These are phyloP conservation scores for Solanum appendiculatum DNA, from an alignment of 257 asterid genomes.

Conservation along the genomic window DNA sequence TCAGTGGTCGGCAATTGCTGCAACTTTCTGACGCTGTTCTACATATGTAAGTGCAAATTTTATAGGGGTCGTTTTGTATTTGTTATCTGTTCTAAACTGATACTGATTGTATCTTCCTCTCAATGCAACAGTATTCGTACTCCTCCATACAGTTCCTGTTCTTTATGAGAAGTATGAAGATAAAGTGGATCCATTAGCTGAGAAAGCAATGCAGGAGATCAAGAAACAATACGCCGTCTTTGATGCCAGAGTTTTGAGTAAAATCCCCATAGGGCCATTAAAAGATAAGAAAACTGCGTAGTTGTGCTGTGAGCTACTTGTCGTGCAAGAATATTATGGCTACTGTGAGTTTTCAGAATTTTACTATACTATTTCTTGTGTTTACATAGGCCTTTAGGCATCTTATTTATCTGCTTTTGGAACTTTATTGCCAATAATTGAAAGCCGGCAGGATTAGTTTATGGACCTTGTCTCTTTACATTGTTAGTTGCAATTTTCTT, in stretches of 20 bases:
- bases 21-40: constrained; percentile 75
- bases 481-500: too few species aligned
- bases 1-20: constrained; percentile 67
- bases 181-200: constrained; percentile 59
- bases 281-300: constrained; percentile 48
- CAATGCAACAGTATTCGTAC: constrained; percentile 38
- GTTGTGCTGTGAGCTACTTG: neutral
- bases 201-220: constrained; percentile 51
- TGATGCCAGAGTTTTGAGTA: constrained; percentile 57
- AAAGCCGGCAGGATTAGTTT: neutral
- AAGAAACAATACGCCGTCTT: constrained; percentile 60
- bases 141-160: constrained; percentile 68
- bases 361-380: neutral
- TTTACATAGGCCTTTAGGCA: neutral
- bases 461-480: neutral
- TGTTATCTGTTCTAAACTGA: neutral
- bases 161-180: constrained; percentile 74
- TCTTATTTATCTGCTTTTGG: neutral
- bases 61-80: neutral
- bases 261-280: constrained; percentile 50
- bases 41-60: constrained; percentile 34
- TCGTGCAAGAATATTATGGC: neutral
- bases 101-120: neutral
- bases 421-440: neutral
- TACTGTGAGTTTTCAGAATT: neutral